Base-by-base conservation (phyloP, 805 yeast species). In the Priceomyces medius region DNA sequence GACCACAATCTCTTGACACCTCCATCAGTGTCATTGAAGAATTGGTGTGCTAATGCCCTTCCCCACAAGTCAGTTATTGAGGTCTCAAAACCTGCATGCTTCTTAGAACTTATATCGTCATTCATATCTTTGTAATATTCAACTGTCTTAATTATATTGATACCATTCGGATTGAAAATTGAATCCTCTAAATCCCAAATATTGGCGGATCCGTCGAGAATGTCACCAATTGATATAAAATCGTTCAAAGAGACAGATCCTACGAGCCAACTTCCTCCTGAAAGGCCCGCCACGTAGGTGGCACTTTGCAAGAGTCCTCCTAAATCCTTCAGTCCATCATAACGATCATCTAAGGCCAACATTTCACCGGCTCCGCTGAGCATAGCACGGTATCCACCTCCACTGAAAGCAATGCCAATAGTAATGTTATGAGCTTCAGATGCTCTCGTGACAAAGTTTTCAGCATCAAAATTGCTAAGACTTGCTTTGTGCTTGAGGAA, bases 101-200 rank as follows among this genome's bases (percentile, higher is more conserved):
- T 33, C 45, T 70, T 70, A 8, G 53, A 55, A n/a, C 27, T 42
- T 20, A 64, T 35, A 34, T 56, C 62, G 10, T 40, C 33, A 3
- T 47, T 43, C 19, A 68, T 58, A 3, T 55, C 52, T 9, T 47
- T 43, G 77, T 81, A 83, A 54, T 77, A 76, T n/a, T 65, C 53
- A 6, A 69, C 68, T 2, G 81, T 75, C 28, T 66, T 57, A 45
- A 82, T 61, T 37, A 83, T 51, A 50, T 84, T 77, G 49, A 72
- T 50, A 1, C 93, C 91, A 47, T 79, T 81, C 10, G 85, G 82
- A 45, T 74, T 69, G 50, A 81, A 59, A 31, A 88, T 79, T 3
- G 82, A 71, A 49, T 80, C 67, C 9, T 71, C 71, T 40, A 88
- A 68, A 50, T 87, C 79, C 96, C 96, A 88, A 41, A 85, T 73